Evolutionary conservation across 148 eudicot genomes (phyloP).

Genomic region (Dianthus caryophyllus): DNA sequence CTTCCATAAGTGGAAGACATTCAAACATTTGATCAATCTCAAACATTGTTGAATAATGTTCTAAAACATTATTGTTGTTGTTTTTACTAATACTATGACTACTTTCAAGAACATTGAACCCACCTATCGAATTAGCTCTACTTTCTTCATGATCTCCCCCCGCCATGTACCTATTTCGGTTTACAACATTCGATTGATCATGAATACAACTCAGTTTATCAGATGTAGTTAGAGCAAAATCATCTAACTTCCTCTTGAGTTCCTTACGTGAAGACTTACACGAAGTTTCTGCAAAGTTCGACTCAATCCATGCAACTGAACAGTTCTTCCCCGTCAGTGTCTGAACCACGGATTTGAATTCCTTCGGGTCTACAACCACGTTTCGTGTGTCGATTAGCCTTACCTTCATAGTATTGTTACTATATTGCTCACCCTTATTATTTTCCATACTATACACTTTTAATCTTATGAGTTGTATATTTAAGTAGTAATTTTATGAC

Average conservation of each 20-base stretch:
- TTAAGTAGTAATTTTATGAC: background rate
- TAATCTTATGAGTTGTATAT: background rate
- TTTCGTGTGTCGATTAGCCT: slow-evolving; percentile 31
- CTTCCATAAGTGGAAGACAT: slow-evolving; percentile 15
- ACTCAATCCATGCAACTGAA: slow-evolving; percentile 4
- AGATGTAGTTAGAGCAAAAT: background rate
- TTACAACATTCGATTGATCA: background rate
- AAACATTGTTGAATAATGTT: background rate
- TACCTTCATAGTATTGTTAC: slow-evolving; percentile 23
- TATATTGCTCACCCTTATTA: background rate
- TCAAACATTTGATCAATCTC: slow-evolving; percentile 17
- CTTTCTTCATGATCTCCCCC: background rate
- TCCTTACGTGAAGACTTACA: background rate
- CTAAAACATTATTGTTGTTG: background rate
- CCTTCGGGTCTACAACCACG: slow-evolving; percentile 31
- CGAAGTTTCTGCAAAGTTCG: background rate
- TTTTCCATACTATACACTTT: slow-evolving; percentile 4
- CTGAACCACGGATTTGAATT: slow-evolving; percentile 48
- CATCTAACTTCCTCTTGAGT: background rate
- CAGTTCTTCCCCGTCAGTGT: slow-evolving; percentile 38
- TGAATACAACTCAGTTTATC: background rate
- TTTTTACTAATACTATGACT: background rate
- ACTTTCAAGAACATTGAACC: background rate
- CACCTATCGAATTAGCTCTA: background rate
- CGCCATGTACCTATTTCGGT: background rate